Evolutionary conservation across 305 asterid species (phyloP), one percentile per base, ranked within the genome.

Genomic region (Rubia balearica): DNA sequence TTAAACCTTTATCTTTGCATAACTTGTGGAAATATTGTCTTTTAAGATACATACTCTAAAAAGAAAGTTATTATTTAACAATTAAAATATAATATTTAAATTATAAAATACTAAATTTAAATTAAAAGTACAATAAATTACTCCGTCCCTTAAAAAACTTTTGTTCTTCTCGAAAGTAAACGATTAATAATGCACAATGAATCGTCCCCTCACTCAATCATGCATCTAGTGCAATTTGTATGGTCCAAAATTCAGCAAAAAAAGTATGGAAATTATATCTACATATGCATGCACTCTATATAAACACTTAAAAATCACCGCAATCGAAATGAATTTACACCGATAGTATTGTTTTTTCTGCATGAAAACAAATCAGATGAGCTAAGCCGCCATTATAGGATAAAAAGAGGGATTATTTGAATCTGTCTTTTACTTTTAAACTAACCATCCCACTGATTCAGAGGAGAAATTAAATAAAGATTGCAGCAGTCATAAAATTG

Each of bases 371-470:
- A 85, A 78, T 69, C 74, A 69, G 81, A 77, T 88, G 95, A 85
- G 78, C 82, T 82, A 84, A 84, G 88, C 90, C 78, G 78, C 82
- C 90, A 88, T 76, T 76, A 81, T 65, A 6, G 72, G 68, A 72
- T 74, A 55, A 51, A 62, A 78, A 86, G 74, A 74, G 69, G 65
- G 88, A 84, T 81, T 77, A 73, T 68, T 42, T 73, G 79, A 38
- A 82, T 84, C 83, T 81, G 16, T 51, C 22, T 83, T 75, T 84
- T 74, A 65, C 74, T 74, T 76, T 79, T 68, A 24, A 81, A 62
- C 75, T 79, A 85, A 86, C 82, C 80, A 77, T 76, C 84, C 68
- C 84, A 74, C 82, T 83, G 75, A 81, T 72, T 79, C 83, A 76
- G 74, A 77, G 82, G 2, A 27, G 63, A 67, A 74, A 38, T 33